Evolutionary conservation across 345 rosid species (phyloP), one percentile per base, ranked within the genome.

Genomic region (Eucalyptus tenuipes): DNA sequence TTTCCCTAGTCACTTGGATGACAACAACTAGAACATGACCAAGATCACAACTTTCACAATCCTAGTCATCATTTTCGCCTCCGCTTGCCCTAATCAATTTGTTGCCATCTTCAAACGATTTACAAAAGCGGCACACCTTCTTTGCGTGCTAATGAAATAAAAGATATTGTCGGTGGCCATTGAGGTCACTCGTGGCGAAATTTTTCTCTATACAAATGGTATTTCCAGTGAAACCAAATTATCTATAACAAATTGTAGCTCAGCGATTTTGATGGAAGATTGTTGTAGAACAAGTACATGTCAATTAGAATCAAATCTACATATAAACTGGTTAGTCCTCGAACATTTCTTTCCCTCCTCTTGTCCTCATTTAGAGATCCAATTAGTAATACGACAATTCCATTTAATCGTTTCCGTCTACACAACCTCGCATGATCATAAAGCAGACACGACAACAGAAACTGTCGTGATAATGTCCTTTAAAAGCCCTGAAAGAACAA

Each of bases 301-400:
- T 37, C 27, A 10, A 37, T 75, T 18, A 75, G 45, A 20, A 37
- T 37, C 27, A 75, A 75, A 75, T 22, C 82, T 5, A 75, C 15
- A 5, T 37, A 37, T 75, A 37, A 75, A 37, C 45, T 75, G 25
- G 47, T 37, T 17, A 10, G 82, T 75, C 82, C 82, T 20, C 6
- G 27, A 75, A 75, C 45, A 40, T 11, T 71, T 18, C 37, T 75
- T 75, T 5, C 42, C 82, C 45, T 71, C 82, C 27, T 71, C 44
- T 71, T 71, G 82, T 71, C 82, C 82, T 71, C 82, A 71, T 71
- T 71, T 18, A 20, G 47, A 75, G 82, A 40, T 75, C 25, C 82
- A 75, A 37, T 18, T 71, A 33, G 45, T 71, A 13, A 68, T 68
- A n/a, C 40, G 82, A 20, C 47, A 75, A 71, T 37, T 37, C 47